These are phyloP conservation scores for Ascochyta viciae-villosae DNA, from an alignment of 2,329 filamentous ascomycete species.

Conservation along the genomic window DNA sequence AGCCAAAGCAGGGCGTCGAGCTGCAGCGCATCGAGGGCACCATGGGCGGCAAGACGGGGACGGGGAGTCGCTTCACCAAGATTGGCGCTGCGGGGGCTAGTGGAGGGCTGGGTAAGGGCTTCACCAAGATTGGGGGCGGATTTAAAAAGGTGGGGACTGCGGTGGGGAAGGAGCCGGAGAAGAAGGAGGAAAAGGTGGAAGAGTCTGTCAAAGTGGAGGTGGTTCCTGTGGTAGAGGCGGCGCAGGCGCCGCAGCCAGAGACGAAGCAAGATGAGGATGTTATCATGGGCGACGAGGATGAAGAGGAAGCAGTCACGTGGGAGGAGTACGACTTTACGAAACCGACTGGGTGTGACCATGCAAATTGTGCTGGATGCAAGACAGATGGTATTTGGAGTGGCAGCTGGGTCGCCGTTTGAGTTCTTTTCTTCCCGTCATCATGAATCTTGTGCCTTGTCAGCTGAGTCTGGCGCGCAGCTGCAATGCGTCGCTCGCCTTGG, in stretches of 20 bases:
- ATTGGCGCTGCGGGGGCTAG: slow-evolving; percentile 26
- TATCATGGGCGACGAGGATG: slow-evolving; percentile 39
- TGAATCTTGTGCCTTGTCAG: too few relatives aligned
- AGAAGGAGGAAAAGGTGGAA: slow-evolving; percentile 15
- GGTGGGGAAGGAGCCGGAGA: slow-evolving; percentile 21
- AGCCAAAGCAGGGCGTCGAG: slow-evolving; percentile 29
- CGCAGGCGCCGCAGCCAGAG: slow-evolving; percentile 7
- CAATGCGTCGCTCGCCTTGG: background rate
- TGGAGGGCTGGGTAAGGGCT: slow-evolving; percentile 9
- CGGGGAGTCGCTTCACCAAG: slow-evolving; percentile 37
- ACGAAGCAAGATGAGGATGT: slow-evolving; percentile 34
- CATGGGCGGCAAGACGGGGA: slow-evolving; percentile 23
- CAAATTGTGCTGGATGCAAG: slow-evolving; percentile 33
- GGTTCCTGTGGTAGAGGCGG: background rate
- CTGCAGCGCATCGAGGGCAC: slow-evolving; percentile 37
- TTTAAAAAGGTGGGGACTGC: slow-evolving; percentile 75
- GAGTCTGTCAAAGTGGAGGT: slow-evolving; percentile 36
- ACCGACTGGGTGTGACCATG: slow-evolving; percentile 57
- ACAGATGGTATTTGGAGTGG: slow-evolving; percentile 33
- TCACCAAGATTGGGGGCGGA: slow-evolving; percentile 47
- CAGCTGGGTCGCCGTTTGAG: slow-evolving; percentile 21
- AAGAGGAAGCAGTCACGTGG: slow-evolving; percentile 39
- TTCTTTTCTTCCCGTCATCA: slow-evolving; percentile 53
- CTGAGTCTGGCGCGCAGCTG: too few relatives aligned
- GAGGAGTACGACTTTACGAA: slow-evolving; percentile 61